A percentile compares a stretch with the other conserved stretches of the same genome.
Evolutionary conservation across 768 basidiomycete genomes (phyloP).

Genomic region (Russula virescens): DNA sequence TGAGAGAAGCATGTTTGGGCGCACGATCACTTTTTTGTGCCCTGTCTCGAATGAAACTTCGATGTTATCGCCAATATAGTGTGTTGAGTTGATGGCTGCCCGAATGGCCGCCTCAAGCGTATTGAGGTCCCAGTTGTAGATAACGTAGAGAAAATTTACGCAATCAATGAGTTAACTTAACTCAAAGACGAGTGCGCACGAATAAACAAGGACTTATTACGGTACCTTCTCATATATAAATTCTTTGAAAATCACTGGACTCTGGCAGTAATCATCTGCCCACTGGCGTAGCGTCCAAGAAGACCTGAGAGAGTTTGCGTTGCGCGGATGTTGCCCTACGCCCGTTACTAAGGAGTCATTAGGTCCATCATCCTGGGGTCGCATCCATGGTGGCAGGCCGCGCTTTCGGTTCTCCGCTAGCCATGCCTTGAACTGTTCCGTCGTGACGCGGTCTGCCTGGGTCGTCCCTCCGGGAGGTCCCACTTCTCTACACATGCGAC

Average conservation of each 20-base stretch:
- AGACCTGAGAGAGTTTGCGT: slow-evolving; percentile 21
- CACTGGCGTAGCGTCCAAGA: slow-evolving; percentile 40
- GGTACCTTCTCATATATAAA: slow-evolving; percentile 66
- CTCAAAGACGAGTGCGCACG: background rate
- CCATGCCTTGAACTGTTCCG: slow-evolving; percentile 43
- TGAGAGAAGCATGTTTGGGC: slow-evolving; percentile 61
- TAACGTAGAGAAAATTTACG: slow-evolving; percentile 34
- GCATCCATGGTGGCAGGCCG: slow-evolving; percentile 51
- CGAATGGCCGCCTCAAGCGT: slow-evolving; percentile 38
- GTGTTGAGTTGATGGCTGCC: slow-evolving; percentile 36
- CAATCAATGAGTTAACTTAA: background rate
- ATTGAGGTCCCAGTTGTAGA: slow-evolving; percentile 53
- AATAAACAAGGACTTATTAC: background rate
- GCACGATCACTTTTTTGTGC: slow-evolving; percentile 51
- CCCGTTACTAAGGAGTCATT: slow-evolving; percentile 10
- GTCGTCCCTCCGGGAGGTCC: slow-evolving; percentile 36
- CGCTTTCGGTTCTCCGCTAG: slow-evolving; percentile 36
- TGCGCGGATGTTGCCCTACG: slow-evolving; percentile 3
- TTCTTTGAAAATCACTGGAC: slow-evolving; percentile 66
- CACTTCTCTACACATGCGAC: slow-evolving; percentile 54
- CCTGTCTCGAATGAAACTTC: slow-evolving; percentile 46
- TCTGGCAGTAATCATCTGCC: slow-evolving; percentile 79
- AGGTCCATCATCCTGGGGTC: background rate
- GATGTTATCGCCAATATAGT: slow-evolving; percentile 38
- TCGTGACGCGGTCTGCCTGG: slow-evolving; percentile 39